Conservation (phyloP, 176 grass and related monocot genomes). For the Thinopyrum elongatum region DNA sequence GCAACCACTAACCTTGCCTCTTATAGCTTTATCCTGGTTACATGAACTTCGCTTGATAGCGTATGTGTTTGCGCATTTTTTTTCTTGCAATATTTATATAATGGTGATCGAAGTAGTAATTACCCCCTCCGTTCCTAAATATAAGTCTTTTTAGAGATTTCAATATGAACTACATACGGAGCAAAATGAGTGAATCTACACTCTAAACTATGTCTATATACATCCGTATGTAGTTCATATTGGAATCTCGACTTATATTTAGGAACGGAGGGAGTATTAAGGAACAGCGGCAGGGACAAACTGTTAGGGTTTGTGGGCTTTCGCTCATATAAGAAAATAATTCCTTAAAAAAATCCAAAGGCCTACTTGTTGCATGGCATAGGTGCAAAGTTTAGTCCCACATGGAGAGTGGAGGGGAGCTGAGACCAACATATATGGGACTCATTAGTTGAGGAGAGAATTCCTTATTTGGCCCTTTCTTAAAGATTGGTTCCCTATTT, state of each 20-base stretch:
- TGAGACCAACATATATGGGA: too few relatives aligned
- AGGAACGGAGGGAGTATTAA: too few relatives aligned
- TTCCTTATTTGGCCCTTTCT: too few relatives aligned
- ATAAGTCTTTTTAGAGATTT: too few relatives aligned
- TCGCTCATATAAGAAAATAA: background rate
- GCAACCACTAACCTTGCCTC: background rate
- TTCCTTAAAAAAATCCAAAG: background rate
- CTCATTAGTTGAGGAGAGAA: too few relatives aligned
- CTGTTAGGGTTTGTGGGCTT: background rate
- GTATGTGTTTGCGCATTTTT: conserved; percentile 18
- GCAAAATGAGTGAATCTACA: too few relatives aligned
- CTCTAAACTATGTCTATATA: too few relatives aligned
- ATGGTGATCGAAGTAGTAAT: background rate
- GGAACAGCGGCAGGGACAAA: background rate
- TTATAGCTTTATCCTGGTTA: conserved; percentile 9
- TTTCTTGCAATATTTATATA: background rate
- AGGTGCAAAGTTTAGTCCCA: background rate
- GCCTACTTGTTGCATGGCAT: background rate
- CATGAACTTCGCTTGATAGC: conserved; percentile 15
- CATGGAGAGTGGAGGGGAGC: background rate
- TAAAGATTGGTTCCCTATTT: too few relatives aligned
- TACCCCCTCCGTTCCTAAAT: too few relatives aligned
- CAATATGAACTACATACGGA: too few relatives aligned
- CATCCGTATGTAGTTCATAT: too few relatives aligned
- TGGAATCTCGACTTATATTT: too few relatives aligned